Conservation (phyloP, 208 protist species). For the Trypanosoma lewisi region DNA sequence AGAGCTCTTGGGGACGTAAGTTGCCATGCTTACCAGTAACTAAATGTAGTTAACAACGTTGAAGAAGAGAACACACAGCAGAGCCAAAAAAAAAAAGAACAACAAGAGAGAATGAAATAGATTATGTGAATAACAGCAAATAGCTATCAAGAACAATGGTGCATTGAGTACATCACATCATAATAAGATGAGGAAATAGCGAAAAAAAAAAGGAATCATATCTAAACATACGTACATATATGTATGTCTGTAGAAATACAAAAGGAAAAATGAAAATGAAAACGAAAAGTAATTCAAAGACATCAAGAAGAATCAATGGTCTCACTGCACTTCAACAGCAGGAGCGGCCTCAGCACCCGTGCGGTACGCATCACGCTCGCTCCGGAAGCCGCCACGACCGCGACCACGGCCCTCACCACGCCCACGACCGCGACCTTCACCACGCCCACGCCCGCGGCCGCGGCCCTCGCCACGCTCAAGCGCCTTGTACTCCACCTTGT, state of each 20-base stretch:
- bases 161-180: no score
- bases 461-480: slow-evolving; percentile 55
- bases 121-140: slow-evolving; percentile 5
- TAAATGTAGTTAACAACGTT: not conserved
- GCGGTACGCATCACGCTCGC: slow-evolving; percentile 79
- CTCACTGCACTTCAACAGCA: slow-evolving; percentile 30
- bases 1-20: slow-evolving; percentile 77
- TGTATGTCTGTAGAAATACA: not conserved
- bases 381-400: slow-evolving; percentile 67
- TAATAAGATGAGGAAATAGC: no score
- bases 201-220: slow-evolving; percentile 1
- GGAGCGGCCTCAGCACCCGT: slow-evolving; percentile 40
- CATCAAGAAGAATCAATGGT: not conserved
- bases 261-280: not conserved
- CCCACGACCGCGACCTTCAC: no score
- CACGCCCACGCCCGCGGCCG: slow-evolving; percentile 32
- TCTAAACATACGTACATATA: not conserved
- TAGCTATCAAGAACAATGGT: not conserved
- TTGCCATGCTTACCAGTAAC: slow-evolving; percentile 54
- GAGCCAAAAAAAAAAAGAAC: not conserved
- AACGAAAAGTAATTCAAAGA: not conserved
- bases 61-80: no score
- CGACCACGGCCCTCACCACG: slow-evolving; percentile 73
- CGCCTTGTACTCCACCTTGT: slow-evolving; percentile 65
- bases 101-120: not conserved